These are phyloP conservation scores for Amanita pallidorosea DNA, from an alignment of 768 basidiomycete species.

Conservation along the genomic window DNA sequence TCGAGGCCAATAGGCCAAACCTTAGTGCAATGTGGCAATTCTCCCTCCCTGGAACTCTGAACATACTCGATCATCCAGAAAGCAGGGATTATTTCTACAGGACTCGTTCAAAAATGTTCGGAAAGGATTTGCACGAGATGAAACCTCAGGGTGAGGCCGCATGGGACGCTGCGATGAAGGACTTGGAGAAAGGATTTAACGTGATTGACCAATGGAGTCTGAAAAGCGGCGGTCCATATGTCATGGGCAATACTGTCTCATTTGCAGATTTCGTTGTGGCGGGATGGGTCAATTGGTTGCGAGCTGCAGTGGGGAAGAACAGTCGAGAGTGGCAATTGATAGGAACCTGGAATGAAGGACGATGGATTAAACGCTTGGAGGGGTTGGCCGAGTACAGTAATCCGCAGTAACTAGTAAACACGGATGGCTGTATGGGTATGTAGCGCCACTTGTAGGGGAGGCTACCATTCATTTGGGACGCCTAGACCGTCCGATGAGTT, in stretches of 20 bases:
- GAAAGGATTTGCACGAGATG: conserved; percentile 21
- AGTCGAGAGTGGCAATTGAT: conserved; percentile 9
- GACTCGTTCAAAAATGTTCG: conserved; percentile 18
- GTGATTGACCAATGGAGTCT: conserved; percentile 10
- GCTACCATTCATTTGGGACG: too few relatives aligned
- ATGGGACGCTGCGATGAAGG: conserved; percentile 19
- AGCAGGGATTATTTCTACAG: conserved; percentile 24
- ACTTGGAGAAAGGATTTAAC: conserved; percentile 14
- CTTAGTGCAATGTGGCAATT: conserved; percentile 6
- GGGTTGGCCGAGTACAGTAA: conserved; percentile 7
- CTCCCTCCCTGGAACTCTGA: conserved; percentile 11
- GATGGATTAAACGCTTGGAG: conserved; percentile 7
- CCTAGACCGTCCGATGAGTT: background rate
- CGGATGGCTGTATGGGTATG: background rate
- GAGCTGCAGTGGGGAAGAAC: conserved; percentile 5
- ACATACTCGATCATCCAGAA: conserved; percentile 16
- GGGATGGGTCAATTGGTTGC: conserved; percentile 1
- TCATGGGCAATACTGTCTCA: conserved; percentile 2
- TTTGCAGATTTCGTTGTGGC: conserved; percentile 9
- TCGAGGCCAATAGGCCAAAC: background rate
- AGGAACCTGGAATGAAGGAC: conserved; percentile 7
- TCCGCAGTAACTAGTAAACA: background rate
- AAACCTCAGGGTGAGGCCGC: conserved; percentile 16
- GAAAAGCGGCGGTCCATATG: conserved; percentile 11
- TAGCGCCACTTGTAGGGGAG: too few relatives aligned